Conservation (phyloP, 805 yeast species). For the Groenewaldozyma tartarivorans region DNA sequence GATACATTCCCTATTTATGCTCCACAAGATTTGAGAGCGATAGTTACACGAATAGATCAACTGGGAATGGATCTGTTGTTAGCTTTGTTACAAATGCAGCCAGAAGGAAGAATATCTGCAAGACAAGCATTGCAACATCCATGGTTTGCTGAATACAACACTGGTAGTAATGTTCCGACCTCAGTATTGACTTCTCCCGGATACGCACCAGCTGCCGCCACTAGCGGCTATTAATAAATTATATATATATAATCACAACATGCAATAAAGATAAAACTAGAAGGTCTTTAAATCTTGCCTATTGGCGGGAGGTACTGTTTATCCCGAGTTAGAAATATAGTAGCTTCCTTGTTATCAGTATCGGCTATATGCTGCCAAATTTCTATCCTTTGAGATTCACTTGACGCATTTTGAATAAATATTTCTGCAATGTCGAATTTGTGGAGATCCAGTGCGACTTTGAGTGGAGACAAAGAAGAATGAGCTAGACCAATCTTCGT, state of each 20-base stretch:
- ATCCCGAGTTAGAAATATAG: neutral
- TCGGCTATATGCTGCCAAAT: neutral
- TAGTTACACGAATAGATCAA: slow-evolving; percentile 61
- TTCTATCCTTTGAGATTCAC: neutral
- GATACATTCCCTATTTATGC: slow-evolving; percentile 76
- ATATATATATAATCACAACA: no score
- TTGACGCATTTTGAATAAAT: neutral
- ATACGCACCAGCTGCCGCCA: no score
- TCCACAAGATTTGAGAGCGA: slow-evolving; percentile 70
- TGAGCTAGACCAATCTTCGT: no score
- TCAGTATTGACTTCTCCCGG: no score
- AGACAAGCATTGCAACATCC: slow-evolving; percentile 51
- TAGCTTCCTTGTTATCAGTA: neutral
- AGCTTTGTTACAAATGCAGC: slow-evolving; percentile 43
- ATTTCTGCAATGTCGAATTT: neutral
- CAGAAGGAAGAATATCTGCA: slow-evolving; percentile 44
- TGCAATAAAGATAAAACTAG: no score
- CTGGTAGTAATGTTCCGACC: no score
- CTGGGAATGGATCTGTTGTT: slow-evolving; percentile 60
- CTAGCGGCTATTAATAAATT: no score
- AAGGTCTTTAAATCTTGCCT: no score
- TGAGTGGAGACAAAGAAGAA: no score
- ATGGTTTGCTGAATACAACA: slow-evolving; percentile 69
- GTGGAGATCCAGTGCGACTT: neutral
- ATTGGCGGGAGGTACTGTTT: neutral